These are phyloP conservation scores for Diutina ranongensis DNA, from an alignment of 1,139 yeast genomes.

Conservation along the genomic window DNA sequence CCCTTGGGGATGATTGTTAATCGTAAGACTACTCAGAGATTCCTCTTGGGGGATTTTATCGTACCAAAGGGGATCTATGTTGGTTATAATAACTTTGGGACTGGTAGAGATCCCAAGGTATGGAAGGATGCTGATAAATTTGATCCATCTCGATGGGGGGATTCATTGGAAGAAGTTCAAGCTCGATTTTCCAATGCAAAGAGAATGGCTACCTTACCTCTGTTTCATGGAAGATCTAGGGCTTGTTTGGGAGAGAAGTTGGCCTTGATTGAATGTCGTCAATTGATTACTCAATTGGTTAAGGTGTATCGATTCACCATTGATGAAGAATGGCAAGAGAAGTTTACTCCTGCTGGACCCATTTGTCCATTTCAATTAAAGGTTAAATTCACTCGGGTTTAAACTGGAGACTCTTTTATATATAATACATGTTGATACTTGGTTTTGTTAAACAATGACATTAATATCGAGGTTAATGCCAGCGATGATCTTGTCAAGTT, in stretches of 20 bases:
- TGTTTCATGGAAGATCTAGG: conserved; percentile 51
- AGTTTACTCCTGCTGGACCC: conserved; percentile 3
- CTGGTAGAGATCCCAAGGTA: conserved; percentile 33
- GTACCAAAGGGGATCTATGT: conserved; percentile 46
- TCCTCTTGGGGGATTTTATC: conserved; percentile 16
- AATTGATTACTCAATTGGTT: not conserved
- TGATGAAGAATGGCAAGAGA: not conserved
- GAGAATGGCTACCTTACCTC: conserved; percentile 32
- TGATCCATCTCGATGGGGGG: conserved; percentile 16
- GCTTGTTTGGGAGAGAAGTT: conserved; percentile 55
- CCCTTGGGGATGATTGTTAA: conserved; percentile 51
- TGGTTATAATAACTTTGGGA: conserved; percentile 46
- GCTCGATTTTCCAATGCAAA: conserved; percentile 32
- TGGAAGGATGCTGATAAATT: conserved; percentile 10
- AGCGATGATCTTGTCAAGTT: conserved; percentile 29
- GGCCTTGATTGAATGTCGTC: conserved; percentile 23
- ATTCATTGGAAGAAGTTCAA: conserved; percentile 20
- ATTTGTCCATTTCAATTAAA: not conserved
- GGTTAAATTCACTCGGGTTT: conserved; percentile 24
- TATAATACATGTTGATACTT: not conserved
- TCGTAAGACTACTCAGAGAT: conserved; percentile 25
- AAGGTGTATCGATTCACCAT: not conserved
- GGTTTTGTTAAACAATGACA: not conserved
- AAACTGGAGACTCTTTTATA: too few relatives aligned
- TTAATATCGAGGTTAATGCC: conserved; percentile 17